phyloP scores from a whole-genome alignment of 108 stramenopile genomes.

The Discostella stelligeroides region DNA sequence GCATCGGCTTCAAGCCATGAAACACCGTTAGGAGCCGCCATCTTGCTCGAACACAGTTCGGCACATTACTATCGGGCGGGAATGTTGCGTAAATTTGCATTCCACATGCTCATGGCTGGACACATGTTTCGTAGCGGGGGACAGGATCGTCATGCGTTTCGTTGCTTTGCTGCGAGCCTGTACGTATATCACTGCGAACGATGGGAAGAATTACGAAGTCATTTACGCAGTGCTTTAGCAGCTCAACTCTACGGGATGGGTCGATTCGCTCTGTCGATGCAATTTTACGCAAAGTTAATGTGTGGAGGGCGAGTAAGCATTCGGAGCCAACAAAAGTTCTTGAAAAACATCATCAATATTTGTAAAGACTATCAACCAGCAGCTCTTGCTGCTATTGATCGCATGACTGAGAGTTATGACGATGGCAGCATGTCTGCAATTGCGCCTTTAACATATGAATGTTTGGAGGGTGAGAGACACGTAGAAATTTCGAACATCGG shows the following conservation, averaged over 20 bases:
- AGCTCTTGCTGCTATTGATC: conserved; percentile 77
- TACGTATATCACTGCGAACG: conserved; percentile 72
- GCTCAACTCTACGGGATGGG: conserved; percentile 84
- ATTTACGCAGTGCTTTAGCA: conserved; percentile 78
- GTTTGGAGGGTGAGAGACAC: conserved; percentile 46
- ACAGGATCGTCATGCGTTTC: conserved; percentile 87
- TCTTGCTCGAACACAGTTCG: conserved; percentile 81
- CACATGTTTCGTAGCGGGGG: conserved; percentile 87
- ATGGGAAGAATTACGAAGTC: conserved; percentile 84
- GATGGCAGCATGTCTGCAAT: conserved; percentile 20
- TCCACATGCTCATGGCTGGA: conserved; percentile 92
- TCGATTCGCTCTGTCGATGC: conserved; percentile 65
- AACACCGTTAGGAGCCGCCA: conserved; percentile 83
- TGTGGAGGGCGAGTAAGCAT: conserved; percentile 73
- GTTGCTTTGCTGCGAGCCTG: conserved; percentile 81
- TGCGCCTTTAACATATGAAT: conserved; percentile 20
- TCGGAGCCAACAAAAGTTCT: conserved; percentile 86
- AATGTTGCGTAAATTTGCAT: conserved; percentile 84
- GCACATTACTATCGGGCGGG: conserved; percentile 73
- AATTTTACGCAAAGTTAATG: conserved; percentile 81
- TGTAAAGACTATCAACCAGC: conserved; percentile 65
- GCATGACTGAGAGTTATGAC: conserved; percentile 57
- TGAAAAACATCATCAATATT: conserved; percentile 75
- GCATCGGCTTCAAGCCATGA: conserved; percentile 84
- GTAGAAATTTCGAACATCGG: conserved; percentile 78